Conservation (phyloP, 176 grass and related monocot species). For the Pontederia crassipes region DNA sequence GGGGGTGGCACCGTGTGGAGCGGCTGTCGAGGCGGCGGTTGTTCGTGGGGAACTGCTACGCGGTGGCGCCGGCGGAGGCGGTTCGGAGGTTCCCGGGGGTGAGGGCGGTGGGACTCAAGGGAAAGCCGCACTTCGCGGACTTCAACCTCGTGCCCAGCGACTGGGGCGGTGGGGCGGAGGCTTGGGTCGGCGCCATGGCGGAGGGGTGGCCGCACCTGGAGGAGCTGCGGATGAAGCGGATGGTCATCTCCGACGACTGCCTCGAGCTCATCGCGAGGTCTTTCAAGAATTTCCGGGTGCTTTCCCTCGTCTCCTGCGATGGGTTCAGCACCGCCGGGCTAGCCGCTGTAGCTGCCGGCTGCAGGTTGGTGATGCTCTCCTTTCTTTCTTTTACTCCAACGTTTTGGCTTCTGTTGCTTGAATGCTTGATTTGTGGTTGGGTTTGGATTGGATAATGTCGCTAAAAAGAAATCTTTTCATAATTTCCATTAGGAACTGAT, state of each 20-base stretch:
- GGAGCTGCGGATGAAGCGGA: conserved; percentile 69
- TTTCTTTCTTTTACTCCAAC: not conserved
- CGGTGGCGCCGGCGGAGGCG: conserved; percentile 13
- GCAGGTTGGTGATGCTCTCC: conserved; percentile 32
- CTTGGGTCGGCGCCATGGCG: conserved; percentile 48
- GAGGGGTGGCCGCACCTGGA: conserved; percentile 59
- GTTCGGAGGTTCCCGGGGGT: conserved; percentile 19
- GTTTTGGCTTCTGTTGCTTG: not conserved
- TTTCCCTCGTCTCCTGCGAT: conserved; percentile 60
- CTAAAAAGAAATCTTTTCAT: too few species aligned
- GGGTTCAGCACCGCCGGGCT: conserved; percentile 56
- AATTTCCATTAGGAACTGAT: too few species aligned
- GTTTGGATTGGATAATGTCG: not conserved
- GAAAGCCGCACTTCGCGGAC: conserved; percentile 68
- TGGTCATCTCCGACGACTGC: conserved; percentile 70
- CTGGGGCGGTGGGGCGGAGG: conserved; percentile 48
- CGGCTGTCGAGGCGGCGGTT: conserved; percentile 39
- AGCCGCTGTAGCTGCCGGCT: conserved; percentile 46
- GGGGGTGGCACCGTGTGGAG: conserved; percentile 36
- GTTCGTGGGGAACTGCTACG: conserved; percentile 56
- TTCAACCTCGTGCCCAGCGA: conserved; percentile 39
- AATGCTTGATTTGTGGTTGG: not conserved
- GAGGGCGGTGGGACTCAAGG: conserved; percentile 44
- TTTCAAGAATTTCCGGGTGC: conserved; percentile 59
- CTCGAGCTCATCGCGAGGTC: conserved; percentile 53